A percentile compares a stretch with the other conserved stretches of the same genome.
These are phyloP conservation scores for Trichoderma semiorbis DNA, from an alignment of 2,329 filamentous ascomycete species.

Conservation along the genomic window DNA sequence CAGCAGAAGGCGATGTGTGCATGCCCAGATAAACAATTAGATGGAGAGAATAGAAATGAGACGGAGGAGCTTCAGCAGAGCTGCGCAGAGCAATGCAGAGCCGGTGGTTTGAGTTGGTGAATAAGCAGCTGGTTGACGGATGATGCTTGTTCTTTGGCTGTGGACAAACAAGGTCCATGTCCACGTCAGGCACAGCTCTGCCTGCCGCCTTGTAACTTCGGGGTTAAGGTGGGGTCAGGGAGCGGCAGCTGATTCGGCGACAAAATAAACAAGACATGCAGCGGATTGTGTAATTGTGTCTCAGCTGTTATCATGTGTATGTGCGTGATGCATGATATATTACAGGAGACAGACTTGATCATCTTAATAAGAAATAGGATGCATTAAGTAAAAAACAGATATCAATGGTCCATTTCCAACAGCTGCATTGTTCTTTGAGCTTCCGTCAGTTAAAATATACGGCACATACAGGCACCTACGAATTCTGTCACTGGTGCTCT, in stretches of 20 bases:
- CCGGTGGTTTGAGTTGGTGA: background rate
- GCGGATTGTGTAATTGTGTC: background rate
- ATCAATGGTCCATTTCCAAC: background rate
- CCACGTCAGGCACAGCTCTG: slow-evolving; percentile 40
- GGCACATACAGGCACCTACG: no score
- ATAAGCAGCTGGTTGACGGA: slow-evolving; percentile 16
- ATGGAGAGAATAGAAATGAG: slow-evolving; percentile 17
- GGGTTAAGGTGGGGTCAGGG: slow-evolving; percentile 11
- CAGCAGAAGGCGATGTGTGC: background rate
- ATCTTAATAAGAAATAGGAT: no score
- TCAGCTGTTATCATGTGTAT: background rate
- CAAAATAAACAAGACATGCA: background rate
- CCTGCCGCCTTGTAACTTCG: slow-evolving; percentile 33
- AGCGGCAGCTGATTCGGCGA: background rate
- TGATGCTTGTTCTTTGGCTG: slow-evolving; percentile 27
- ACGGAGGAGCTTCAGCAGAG: slow-evolving; percentile 15
- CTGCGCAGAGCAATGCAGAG: background rate
- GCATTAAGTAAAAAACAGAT: no score
- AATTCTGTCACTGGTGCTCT: background rate
- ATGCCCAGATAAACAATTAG: background rate
- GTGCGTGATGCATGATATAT: background rate
- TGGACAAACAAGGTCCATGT: slow-evolving; percentile 39
- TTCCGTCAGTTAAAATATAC: background rate
- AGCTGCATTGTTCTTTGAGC: background rate
- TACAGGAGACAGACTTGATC: background rate